Evolutionary conservation across 2,329 filamentous ascomycete genomes (phyloP), one percentile per base, ranked within the genome.

Genomic region (Pyrenophora graminea): DNA sequence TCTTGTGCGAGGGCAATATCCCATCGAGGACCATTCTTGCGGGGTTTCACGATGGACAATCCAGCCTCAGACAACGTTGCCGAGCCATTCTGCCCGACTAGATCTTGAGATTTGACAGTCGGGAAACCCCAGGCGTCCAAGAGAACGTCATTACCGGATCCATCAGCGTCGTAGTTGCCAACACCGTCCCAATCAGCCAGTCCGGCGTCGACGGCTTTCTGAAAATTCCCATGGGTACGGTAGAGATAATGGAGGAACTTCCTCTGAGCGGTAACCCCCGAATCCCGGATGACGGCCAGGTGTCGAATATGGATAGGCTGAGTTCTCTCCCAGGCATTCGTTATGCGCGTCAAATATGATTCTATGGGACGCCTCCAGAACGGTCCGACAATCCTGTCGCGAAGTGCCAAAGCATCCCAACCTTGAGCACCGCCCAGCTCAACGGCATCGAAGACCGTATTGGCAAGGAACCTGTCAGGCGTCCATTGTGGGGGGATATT

Each of bases 251-350:
- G 78, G 34, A 72, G 51, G 21, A 63, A 69, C 30, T 67, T 71
- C 50, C 67, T 71, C 15, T 79, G 80, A 10, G 74, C 71, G 12
- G 74, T 74, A 12, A 81, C 73, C 2, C 75, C 73, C 5, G 77
- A 80, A 47, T 85, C 82, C 53, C 82, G 74, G 30, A 86, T 76
- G 25, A 86, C 72, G 9, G 80, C 76, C 13, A 85, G 68, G 61
- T 85, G 82, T 15, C 80, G 78, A 18, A 86, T 72, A 63, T 84
- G 78, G 3, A 73, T 68, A 19, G 84, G 83, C 58, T 87, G 84
- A n/a, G 80, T 81, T 13, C 79, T 61, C 46, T 83, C 78, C 79
- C 83, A 85, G 47, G 77, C 73, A 48, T 84, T 79, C 2, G 80
- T 80, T 32, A 86, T 59, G 21, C 82, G 78, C 41, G 69, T 69